phyloP scores from a whole-genome alignment of 768 basidiomycete species.

The Leucosporidium scottii region DNA sequence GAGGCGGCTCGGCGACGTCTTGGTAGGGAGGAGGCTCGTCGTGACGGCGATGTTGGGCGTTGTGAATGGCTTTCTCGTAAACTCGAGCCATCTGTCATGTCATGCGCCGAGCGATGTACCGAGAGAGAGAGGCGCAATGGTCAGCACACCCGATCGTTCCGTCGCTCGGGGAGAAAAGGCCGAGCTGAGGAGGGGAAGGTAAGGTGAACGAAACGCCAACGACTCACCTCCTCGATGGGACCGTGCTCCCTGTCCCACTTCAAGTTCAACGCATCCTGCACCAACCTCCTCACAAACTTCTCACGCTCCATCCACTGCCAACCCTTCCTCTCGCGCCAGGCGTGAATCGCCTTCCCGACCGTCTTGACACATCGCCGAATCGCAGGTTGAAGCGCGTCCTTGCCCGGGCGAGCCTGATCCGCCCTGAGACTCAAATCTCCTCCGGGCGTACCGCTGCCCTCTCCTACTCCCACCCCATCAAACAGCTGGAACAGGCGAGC shows the following conservation, averaged over 20 bases:
- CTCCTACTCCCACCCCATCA: background rate
- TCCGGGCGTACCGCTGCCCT: background rate
- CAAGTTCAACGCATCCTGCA: conserved; percentile 2
- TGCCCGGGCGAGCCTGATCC: conserved; percentile 2
- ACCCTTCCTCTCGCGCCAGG: background rate
- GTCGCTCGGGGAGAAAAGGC: too few species aligned
- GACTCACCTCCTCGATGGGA: conserved; percentile 21
- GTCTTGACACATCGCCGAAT: background rate
- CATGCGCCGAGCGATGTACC: background rate
- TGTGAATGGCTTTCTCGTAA: conserved; percentile 4
- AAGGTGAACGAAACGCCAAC: too few species aligned
- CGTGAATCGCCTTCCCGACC: background rate
- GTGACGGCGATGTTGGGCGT: background rate
- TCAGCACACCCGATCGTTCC: too few species aligned
- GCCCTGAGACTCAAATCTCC: conserved; percentile 1
- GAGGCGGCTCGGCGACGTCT: background rate
- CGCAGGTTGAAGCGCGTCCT: conserved; percentile 5
- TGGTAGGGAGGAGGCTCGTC: background rate
- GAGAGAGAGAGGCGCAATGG: too few species aligned
- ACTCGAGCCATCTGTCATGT: conserved; percentile 2
- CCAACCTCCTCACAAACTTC: conserved; percentile 8
- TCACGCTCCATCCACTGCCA: background rate
- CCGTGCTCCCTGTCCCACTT: conserved; percentile 12
- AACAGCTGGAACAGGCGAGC: conserved; percentile 10
- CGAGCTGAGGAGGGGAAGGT: background rate